Percentiles rank a stretch among this genome's conserved stretches.
These are phyloP conservation scores for Yueomyces sinensis DNA, from an alignment of 805 yeast species.

Conservation along the genomic window DNA sequence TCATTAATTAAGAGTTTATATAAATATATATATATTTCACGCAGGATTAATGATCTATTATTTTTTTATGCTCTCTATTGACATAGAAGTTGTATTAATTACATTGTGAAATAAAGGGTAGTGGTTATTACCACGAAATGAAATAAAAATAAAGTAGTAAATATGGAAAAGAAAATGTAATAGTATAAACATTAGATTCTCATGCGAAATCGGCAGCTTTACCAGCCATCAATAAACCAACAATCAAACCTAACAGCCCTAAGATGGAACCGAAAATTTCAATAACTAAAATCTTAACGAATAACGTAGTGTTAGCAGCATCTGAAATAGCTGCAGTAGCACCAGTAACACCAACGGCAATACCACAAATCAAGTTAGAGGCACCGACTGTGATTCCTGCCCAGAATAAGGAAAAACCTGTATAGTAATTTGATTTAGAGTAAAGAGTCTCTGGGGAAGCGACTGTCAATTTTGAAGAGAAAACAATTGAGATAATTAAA, in stretches of 20 bases:
- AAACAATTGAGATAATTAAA: slow-evolving; percentile 92
- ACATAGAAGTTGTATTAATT: no score
- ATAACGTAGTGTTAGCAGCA: slow-evolving; percentile 91
- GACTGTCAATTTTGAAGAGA: slow-evolving; percentile 66
- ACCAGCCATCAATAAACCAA: slow-evolving; percentile 93
- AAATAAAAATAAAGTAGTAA: no score
- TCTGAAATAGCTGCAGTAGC: slow-evolving; percentile 97
- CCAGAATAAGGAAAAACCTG: slow-evolving; percentile 95
- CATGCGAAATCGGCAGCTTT: slow-evolving; percentile 79
- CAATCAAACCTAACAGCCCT: slow-evolving; percentile 92
- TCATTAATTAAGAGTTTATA: no score
- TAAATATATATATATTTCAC: no score
- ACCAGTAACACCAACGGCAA: slow-evolving; percentile 95
- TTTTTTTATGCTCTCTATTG: not conserved
- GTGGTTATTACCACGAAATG: no score
- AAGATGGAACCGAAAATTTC: slow-evolving; percentile 96
- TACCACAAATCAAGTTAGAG: slow-evolving; percentile 88
- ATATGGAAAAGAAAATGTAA: no score
- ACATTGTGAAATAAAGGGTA: no score
- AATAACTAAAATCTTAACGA: slow-evolving; percentile 90
- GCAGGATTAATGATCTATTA: not conserved
- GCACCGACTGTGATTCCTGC: slow-evolving; percentile 95
- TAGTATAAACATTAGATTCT: no score
- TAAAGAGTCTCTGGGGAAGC: slow-evolving; percentile 46
- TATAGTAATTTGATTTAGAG: slow-evolving; percentile 78